Evolutionary conservation across 306 rosid species (phyloP).

Genomic region (Acacia crassicarpa): DNA sequence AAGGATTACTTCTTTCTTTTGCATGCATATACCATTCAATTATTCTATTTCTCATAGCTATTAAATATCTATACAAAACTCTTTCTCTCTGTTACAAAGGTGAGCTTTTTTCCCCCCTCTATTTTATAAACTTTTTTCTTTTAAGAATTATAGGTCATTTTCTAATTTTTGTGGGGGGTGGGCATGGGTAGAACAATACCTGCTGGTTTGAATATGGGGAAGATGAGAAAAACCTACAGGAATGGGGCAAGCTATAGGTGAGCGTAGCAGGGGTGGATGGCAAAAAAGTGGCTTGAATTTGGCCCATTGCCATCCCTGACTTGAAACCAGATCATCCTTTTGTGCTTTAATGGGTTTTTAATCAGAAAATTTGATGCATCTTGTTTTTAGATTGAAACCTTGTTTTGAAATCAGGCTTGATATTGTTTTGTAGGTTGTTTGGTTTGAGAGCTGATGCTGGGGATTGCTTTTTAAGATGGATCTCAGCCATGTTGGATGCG

Average conservation of each 20-base stretch:
- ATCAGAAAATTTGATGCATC: neutral
- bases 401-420: neutral
- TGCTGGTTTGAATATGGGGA: neutral
- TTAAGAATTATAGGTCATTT: neutral
- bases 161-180: neutral
- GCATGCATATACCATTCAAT: neutral
- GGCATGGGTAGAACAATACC: neutral
- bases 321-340: neutral
- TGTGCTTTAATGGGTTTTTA: constrained; percentile 1
- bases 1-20: neutral
- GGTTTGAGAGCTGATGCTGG: constrained; percentile 12
- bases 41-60: neutral
- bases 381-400: neutral
- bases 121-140: neutral
- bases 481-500: constrained; percentile 24
- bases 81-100: neutral
- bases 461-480: constrained; percentile 38
- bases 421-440: constrained; percentile 37
- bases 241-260: neutral
- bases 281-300: neutral
- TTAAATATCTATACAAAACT: neutral
- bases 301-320: neutral
- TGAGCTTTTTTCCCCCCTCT: neutral
- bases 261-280: neutral
- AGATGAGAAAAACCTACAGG: neutral